Base-by-base conservation (phyloP, 164 flowering plant genomes). In the Warburgia ugandensis region DNA sequence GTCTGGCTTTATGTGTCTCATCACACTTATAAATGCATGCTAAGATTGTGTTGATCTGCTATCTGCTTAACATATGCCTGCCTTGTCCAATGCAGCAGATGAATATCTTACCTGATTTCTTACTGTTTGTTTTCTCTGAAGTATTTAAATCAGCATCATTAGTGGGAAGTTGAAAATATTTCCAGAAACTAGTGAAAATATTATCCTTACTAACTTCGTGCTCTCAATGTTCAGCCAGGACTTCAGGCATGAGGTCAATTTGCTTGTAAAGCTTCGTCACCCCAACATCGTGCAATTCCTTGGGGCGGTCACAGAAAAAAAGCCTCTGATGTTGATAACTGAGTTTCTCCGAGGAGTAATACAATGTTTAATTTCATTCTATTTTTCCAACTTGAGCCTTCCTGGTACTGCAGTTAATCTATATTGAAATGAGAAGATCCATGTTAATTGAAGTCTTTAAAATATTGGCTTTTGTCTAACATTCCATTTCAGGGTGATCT, bases 231-330 rank as follows among this genome's bases (percentile, higher is more conserved):
- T 35, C 83, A 94, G 99, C 68, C 94, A 94, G 76, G 97, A 94
- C 73, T 94, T 94, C 68, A 68, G 96, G 73, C 96, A 94, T 65
- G 99, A 94, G 70, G 96, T 89, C 46, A 86, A 79, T 71, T 77
- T 89, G 73, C 90, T 94, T 27, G 99, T 94, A 68, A 94, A 89
- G 83, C 95, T 94, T 72, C 94, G 97, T 27, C 99, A 94, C 50
- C 99, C 99, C 45, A 94, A 89, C 56, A 78, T 94, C 32, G 99
- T 94, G 13, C 99, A 94, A 61, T 94, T 94, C 65, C 88, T 94
- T 51, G 99, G 99, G 63, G 99, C 99, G 59, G 97, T 86, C 52
- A 94, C 99, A 4, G 96, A 86, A 31, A 94, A 46, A 78, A 94
- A 94, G 75, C 99, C 99, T 31, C 76, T 94, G 47, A 86, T 94